A percentile compares a stretch with the other conserved stretches of the same genome.
Evolutionary conservation across 805 yeast species (phyloP).

Genomic region (Yarrowia sp.): DNA sequence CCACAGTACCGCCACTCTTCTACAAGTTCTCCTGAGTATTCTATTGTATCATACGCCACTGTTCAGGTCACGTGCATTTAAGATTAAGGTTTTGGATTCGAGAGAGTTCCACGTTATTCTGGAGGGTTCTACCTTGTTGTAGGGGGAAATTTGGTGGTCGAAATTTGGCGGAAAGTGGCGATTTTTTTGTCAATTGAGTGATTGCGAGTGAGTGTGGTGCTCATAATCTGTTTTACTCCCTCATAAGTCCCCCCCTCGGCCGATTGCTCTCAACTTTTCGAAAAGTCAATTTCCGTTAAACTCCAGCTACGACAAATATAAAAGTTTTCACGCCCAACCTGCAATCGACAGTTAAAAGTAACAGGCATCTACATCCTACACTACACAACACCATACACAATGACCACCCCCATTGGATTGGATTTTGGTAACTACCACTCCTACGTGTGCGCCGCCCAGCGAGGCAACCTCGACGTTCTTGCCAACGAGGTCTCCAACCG

Average conservation of each 20-base stretch:
- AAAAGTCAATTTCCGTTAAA: background rate
- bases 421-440: conserved; percentile 95
- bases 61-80: conserved; percentile 4
- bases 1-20: no score
- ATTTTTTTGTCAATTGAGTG: background rate
- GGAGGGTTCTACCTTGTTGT: conserved; percentile 17
- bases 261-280: conserved; percentile 19
- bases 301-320: conserved; percentile 5
- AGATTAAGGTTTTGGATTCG: background rate
- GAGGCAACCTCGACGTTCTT: conserved; percentile 96
- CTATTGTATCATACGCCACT: no score
- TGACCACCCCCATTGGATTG: conserved; percentile 96
- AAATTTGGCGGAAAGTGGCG: background rate
- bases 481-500: conserved; percentile 99
- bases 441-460: conserved; percentile 89
- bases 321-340: conserved; percentile 20
- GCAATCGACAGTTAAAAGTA: background rate
- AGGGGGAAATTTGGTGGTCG: background rate
- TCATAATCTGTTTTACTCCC: background rate
- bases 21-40: no score
- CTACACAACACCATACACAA: conserved; percentile 37
- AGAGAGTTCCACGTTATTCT: conserved; percentile 23
- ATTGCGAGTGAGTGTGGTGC: background rate
- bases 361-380: background rate
- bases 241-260: no score